Base-by-base conservation (phyloP, 1,139 yeast species). In the Schwanniomyces etchellsii region DNA sequence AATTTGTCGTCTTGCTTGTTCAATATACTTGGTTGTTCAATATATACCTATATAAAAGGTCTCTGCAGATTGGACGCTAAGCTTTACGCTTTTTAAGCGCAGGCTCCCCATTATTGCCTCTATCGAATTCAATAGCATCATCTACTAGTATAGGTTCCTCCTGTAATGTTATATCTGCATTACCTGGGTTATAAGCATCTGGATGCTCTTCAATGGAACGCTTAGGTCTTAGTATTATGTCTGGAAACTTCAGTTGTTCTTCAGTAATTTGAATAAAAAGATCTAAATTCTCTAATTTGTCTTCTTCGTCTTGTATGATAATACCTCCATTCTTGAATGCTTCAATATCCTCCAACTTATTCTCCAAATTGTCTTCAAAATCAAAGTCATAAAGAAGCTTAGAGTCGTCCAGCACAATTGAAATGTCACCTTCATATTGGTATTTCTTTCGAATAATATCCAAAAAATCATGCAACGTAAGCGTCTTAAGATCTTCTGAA, bases 321-420 rank as follows among this genome's bases (percentile, higher is more conserved):
- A 78, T 63, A 14, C 77, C 71, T 4, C 89, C 91, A 28, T 64
- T 60, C 5, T 44, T 47, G 20, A 89, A 60, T 4, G 81, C 82
- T 2, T 44, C 42, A 14, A 91, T 55, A 2, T 74, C 74, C 0
- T 43, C 37, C 14, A 91, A 56, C 1, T 66, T 53, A 26, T 60
- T 64, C 1, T 61, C 64, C 6, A 69, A 45, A 46, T 89, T 81
- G 47, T 89, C 97, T 32, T 86, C 96, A 53, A 85, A 86, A 47
- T 93, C 99, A 30, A 69, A 69, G 55, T 93, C 98, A 47, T 85
- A 86, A 7, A 93, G 57, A 37, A 91, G 64, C 39, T 70, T 73
- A 21, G 79, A 75, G 14, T 70, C 58, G 3, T 73, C 76, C 17
- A 79, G 65, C 24, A 83, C 72, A 15, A 83, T 55, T 1, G 91